Base-by-base conservation (phyloP, 345 rosid species). In the Heritiera fomes region DNA sequence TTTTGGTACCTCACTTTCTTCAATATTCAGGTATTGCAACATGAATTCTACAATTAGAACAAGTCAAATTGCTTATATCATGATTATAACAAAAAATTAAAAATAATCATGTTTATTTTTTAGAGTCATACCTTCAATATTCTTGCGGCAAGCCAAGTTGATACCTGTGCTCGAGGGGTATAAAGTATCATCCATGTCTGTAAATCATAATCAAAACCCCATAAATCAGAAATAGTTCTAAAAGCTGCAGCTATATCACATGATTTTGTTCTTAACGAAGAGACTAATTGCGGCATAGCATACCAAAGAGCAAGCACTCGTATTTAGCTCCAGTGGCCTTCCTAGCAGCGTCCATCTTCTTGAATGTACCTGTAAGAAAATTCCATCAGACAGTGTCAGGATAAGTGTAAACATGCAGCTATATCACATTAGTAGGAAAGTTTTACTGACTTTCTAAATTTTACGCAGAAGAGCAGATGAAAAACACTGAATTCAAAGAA, bases 181-280 rank as follows among this genome's bases (percentile, higher is more conserved):
- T 8, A 95, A 64, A 62, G 96, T 93, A 82, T 93, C 98, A 79
- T 95, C 99, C 94, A 93, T 58, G 83, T 95, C 99, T 95, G 86
- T 34, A 83, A 78, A 78, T 69, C 72, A 77, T 18, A 32, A 45
- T 63, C 32, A 23, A 23, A 28, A 32, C 52, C 46, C 9, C 76
- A 75, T 0, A 82, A n/a, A 5, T 80, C 23, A 73, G 14, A 73
- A 38, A 73, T n/a, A 38, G n/a, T 73, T 56, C 50, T 38, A 34
- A 59, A 40, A 38, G 38, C 64, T 46, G 18, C 77, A 20, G 40
- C 55, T 12, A 40, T 15, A 75, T 61, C 30, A 20, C 9, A 46
- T 62, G 59, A 23, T 49, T 18, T 61, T 59, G 78, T 18, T 61
- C 45, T 49, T 60, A 32, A 45, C 5, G 28, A 60, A 56, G 34